These are phyloP conservation scores for Solanum hybrid DNA, from an alignment of 305 asterid species.

Conservation along the genomic window DNA sequence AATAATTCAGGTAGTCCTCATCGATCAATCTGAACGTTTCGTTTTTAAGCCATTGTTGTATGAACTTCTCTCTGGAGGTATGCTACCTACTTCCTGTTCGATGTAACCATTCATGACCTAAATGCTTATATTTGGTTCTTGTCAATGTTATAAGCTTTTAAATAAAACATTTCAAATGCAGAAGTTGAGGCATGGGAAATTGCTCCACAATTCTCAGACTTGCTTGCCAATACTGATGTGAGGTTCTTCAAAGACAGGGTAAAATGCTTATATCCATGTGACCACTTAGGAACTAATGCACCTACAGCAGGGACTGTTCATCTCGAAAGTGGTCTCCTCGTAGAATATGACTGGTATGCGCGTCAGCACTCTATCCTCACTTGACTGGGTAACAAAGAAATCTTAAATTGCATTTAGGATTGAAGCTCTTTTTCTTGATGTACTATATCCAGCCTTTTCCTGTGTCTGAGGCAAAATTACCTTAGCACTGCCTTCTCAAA, in stretches of 20 bases:
- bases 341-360: conserved; percentile 91
- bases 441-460: background rate
- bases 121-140: conserved; percentile 3
- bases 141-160: background rate
- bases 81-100: conserved; percentile 12
- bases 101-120: background rate
- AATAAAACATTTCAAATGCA: conserved; percentile 29
- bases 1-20: conserved; percentile 64
- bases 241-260: conserved; percentile 71
- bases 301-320: conserved; percentile 63
- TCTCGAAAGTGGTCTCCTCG: conserved; percentile 71
- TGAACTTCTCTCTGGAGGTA: conserved; percentile 97
- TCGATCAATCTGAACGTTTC: conserved; percentile 84
- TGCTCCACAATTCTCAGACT: conserved; percentile 86
- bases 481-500: background rate
- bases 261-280: conserved; percentile 59
- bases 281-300: conserved; percentile 43
- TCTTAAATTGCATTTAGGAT: background rate
- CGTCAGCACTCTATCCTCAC: conserved; percentile 13
- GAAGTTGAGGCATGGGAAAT: conserved; percentile 97
- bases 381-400: background rate
- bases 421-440: background rate
- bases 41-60: conserved; percentile 91
- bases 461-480: background rate
- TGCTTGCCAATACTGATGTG: conserved; percentile 66